phyloP scores from a whole-genome alignment of 257 asterid species.

The Capsicum baccatum region DNA sequence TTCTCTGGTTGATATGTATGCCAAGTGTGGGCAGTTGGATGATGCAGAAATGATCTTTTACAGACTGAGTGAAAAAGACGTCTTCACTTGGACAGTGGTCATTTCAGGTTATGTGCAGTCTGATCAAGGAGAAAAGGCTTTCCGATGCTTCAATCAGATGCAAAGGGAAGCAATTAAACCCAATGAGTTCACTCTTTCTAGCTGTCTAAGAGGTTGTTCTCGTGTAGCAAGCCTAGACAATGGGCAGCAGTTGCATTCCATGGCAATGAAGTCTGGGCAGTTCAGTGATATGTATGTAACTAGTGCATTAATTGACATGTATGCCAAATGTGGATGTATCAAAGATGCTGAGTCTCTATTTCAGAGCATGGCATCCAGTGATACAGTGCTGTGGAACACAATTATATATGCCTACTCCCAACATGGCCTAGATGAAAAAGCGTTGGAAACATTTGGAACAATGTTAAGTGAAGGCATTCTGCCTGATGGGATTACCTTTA shows the following conservation, averaged over 20 bases:
- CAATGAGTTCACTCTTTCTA: slow-evolving; percentile 73
- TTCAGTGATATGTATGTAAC: slow-evolving; percentile 56
- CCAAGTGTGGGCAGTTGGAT: slow-evolving; percentile 62
- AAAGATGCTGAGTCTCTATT: slow-evolving; percentile 72
- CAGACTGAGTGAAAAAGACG: slow-evolving; percentile 59
- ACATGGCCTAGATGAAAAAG: slow-evolving; percentile 71
- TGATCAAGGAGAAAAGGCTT: slow-evolving; percentile 73
- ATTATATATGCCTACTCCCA: slow-evolving; percentile 75
- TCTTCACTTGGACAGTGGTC: slow-evolving; percentile 69
- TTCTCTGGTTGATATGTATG: slow-evolving; percentile 77
- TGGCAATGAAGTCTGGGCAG: slow-evolving; percentile 64
- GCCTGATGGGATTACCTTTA: slow-evolving; percentile 72
- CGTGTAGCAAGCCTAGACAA: slow-evolving; percentile 65
- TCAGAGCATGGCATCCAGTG: slow-evolving; percentile 41
- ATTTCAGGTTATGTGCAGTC: slow-evolving; percentile 65
- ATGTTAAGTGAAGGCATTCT: slow-evolving; percentile 52
- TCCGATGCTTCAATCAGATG: slow-evolving; percentile 66
- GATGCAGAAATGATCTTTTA: slow-evolving; percentile 59
- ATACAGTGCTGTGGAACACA: slow-evolving; percentile 85
- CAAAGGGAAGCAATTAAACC: slow-evolving; percentile 62
- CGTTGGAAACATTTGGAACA: slow-evolving; percentile 58
- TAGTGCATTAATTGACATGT: slow-evolving; percentile 74
- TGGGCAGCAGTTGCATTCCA: slow-evolving; percentile 72
- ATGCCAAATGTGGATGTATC: slow-evolving; percentile 77
- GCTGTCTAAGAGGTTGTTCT: slow-evolving; percentile 72